These are phyloP conservation scores for Lactarius sp. DNA, from an alignment of 768 basidiomycete species.

Conservation along the genomic window DNA sequence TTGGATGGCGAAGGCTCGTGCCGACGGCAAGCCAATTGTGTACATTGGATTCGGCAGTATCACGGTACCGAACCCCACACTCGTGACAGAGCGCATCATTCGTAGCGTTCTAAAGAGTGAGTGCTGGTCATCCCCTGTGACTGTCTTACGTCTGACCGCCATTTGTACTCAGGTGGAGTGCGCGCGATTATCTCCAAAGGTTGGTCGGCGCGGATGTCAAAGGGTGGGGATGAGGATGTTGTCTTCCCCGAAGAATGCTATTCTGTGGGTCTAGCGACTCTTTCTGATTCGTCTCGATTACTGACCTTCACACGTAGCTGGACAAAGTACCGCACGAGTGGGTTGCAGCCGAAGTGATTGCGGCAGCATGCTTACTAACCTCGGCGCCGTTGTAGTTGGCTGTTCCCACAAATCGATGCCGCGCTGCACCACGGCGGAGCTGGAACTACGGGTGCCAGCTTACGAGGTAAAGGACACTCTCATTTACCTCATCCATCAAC, in stretches of 20 bases:
- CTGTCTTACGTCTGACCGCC: background rate
- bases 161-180: conserved; percentile 44
- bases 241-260: conserved; percentile 52
- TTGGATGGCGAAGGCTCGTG: conserved; percentile 53
- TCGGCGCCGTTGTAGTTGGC: conserved; percentile 38
- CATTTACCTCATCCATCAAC: background rate
- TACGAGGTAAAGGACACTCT: conserved; percentile 35
- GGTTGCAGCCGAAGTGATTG: conserved; percentile 17
- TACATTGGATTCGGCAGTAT: conserved; percentile 72
- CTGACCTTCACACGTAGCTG: conserved; percentile 33
- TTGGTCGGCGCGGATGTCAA: conserved; percentile 57
- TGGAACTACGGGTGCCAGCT: conserved; percentile 64
- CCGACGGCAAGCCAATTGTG: conserved; percentile 54
- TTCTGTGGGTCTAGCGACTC: conserved; percentile 29
- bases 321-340: conserved; percentile 64
- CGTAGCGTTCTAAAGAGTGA: conserved; percentile 56
- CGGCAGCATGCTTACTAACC: conserved; percentile 3
- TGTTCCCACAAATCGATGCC: conserved; percentile 57
- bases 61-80: conserved; percentile 54
- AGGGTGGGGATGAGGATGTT: conserved; percentile 35
- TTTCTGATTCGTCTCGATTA: background rate
- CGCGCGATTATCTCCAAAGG: conserved; percentile 64
- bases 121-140: conserved; percentile 24
- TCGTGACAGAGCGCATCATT: conserved; percentile 51
- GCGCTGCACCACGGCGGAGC: conserved; percentile 67